phyloP scores from a whole-genome alignment of 139 green algal genomes.

The Penium margaritaceum region DNA sequence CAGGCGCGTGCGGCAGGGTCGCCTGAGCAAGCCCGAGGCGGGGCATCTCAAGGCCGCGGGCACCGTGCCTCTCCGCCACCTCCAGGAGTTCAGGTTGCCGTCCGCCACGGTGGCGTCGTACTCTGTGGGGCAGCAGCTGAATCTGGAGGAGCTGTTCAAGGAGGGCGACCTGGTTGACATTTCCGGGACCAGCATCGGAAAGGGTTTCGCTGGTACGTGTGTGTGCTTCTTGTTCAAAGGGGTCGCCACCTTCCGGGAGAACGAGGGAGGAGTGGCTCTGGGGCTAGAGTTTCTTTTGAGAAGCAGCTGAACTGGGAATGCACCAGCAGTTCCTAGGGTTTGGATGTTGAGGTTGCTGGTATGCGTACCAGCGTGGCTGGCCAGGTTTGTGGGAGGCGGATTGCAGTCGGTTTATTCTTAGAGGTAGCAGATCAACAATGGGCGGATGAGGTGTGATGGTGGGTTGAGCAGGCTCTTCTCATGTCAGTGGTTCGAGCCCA shows the following conservation, averaged over 20 bases:
- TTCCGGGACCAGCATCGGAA: conserved; percentile 73
- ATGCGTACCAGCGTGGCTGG: too few relatives aligned
- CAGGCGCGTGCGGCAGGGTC: conserved; percentile 58
- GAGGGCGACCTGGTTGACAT: conserved; percentile 87
- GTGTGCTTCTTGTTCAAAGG: too few relatives aligned
- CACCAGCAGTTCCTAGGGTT: too few relatives aligned
- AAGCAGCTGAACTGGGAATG: too few relatives aligned
- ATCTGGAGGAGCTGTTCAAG: conserved; percentile 79
- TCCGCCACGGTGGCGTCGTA: conserved; percentile 44
- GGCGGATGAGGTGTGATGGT: too few relatives aligned
- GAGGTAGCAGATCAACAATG: too few relatives aligned
- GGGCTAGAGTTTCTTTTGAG: too few relatives aligned
- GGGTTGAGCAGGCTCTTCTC: too few relatives aligned
- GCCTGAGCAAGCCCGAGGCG: conserved; percentile 84
- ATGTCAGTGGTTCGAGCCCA: too few relatives aligned
- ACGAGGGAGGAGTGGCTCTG: not conserved
- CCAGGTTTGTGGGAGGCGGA: too few relatives aligned
- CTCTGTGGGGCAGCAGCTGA: conserved; percentile 72
- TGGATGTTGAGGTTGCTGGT: too few relatives aligned
- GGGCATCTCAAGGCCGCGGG: conserved; percentile 83
- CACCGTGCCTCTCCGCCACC: conserved; percentile 63
- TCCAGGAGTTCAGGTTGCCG: conserved; percentile 74
- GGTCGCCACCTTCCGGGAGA: not conserved
- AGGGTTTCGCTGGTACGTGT: conserved; percentile 51
- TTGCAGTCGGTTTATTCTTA: too few relatives aligned